Percentiles rank a stretch among this genome's conserved stretches.
Evolutionary conservation across 2,329 filamentous ascomycete genomes (phyloP).

Genomic region (Cladophialophora psammophila): DNA sequence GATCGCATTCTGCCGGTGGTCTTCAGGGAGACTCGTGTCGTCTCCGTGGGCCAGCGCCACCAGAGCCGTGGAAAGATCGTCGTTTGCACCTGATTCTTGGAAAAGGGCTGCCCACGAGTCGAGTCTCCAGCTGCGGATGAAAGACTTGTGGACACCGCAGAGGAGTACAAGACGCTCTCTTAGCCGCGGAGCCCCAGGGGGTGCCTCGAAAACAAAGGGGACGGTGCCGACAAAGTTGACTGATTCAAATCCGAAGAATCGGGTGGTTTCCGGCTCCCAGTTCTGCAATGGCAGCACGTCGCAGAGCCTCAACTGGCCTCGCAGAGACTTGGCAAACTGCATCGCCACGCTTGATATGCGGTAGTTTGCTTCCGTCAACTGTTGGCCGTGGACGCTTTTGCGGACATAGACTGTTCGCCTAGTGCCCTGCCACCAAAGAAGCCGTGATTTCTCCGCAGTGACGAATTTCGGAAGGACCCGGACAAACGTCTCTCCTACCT

Average conservation of each 20-base stretch:
- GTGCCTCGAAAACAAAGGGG: not conserved
- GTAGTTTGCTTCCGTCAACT: not conserved
- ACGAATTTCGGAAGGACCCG: not conserved
- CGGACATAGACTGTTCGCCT: not conserved
- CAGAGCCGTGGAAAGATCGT: not conserved
- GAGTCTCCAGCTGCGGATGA: slow-evolving; percentile 1
- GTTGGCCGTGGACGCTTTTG: not conserved
- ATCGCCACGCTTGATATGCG: slow-evolving; percentile 2
- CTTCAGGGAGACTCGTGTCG: not conserved
- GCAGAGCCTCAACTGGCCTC: not conserved
- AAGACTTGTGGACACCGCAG: not conserved
- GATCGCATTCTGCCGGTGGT: not conserved
- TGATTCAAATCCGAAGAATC: not conserved
- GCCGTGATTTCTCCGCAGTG: slow-evolving; percentile 2
- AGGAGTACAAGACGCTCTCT: not conserved
- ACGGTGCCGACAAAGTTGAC: not conserved
- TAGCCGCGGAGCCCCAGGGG: not conserved
- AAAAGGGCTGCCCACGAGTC: not conserved
- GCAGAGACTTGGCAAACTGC: not conserved
- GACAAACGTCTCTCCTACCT: slow-evolving; percentile 1
- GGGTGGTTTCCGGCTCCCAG: not conserved
- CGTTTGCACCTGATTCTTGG: not conserved
- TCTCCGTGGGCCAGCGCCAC: not conserved
- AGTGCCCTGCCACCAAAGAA: not conserved
- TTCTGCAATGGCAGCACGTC: not conserved